phyloP scores from a whole-genome alignment of 1,139 yeast species.

The Lodderomyces metapsilosis region DNA sequence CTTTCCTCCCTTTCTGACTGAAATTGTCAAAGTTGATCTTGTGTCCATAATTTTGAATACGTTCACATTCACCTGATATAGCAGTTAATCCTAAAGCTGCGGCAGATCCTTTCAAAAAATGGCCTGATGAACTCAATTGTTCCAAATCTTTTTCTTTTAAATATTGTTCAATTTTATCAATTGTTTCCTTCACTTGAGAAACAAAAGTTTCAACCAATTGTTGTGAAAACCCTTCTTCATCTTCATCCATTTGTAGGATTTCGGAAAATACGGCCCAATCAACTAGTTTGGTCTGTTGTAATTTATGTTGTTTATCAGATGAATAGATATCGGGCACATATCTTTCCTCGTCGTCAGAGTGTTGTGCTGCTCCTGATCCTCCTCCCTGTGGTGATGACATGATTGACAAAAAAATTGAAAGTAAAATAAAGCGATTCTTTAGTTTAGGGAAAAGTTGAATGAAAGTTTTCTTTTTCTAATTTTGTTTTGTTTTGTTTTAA shows the following conservation, averaged over 20 bases:
- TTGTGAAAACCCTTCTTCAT: conserved; percentile 83
- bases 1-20: conserved; percentile 11
- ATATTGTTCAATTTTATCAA: conserved; percentile 64
- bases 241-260: conserved; percentile 89
- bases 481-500: neutral
- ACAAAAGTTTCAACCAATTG: conserved; percentile 78
- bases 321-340: conserved; percentile 10
- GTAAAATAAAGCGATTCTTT: neutral
- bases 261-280: conserved; percentile 91
- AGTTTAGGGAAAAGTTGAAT: neutral
- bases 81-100: conserved; percentile 87
- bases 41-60: conserved; percentile 88
- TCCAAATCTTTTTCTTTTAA: conserved; percentile 49
- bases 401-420: too few species aligned
- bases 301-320: conserved; percentile 34
- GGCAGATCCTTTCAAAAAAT: conserved; percentile 91
- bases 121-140: conserved; percentile 76
- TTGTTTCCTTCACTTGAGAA: conserved; percentile 84
- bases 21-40: conserved; percentile 46
- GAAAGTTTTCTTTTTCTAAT: too few species aligned
- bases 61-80: conserved; percentile 84
- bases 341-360: conserved; percentile 1
- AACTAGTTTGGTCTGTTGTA: conserved; percentile 61
- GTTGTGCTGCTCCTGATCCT: neutral
- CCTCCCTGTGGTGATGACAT: conserved; percentile 2